Evolutionary conservation across 106 monocot genomes (phyloP), one percentile per base, ranked within the genome.

Genomic region (Dendrobium nobile): DNA sequence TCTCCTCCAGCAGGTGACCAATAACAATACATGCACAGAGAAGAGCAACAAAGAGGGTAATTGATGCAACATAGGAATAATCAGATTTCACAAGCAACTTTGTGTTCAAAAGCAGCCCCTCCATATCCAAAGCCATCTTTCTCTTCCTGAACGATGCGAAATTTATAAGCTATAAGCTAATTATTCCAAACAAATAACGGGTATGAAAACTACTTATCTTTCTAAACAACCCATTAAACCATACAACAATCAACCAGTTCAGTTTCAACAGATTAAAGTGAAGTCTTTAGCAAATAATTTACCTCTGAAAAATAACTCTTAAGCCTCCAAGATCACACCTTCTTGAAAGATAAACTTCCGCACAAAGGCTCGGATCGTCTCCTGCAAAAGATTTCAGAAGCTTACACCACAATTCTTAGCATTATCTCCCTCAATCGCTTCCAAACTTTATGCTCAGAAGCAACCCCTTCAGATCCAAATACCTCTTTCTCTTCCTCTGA

Each of bases 1-100:
- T 86, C 83, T 80, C 83, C 83, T 86, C 86, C 55, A 86, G 72
- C 67, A 86, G 80, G 83, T 86, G 86, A 28, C 86, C 86, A 22
- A 83, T 83, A 43, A 86, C 80, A 72, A 86, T 83, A 56, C 86
- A 86, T 15, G 80, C 86, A 76, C 80, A 86, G 33, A 86, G 75
- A 24, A 86, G 80, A 28, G 76, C 77, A 37, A 86, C 83, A 80
- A 86, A 86, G 44, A 86, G 54, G 41, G 79, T 83, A 31, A 86
- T 80, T n/a, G 86, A 80, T 42, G 67, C 77, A 4, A 86, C 54
- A 16, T 83, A 86, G 6, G 41, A 9, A 77, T 83, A 61, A 59
- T 86, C 86, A 9, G 86, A 79, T 37, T 76, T 44, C 77, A 79
- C 41, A 11, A 20, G 16, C 27, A 58, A 8, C 13, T 41, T 80